Evolutionary conservation across 139 green algal genomes (phyloP), one percentile per base, ranked within the genome.

Genomic region (Edaphochlamys debaryana): DNA sequence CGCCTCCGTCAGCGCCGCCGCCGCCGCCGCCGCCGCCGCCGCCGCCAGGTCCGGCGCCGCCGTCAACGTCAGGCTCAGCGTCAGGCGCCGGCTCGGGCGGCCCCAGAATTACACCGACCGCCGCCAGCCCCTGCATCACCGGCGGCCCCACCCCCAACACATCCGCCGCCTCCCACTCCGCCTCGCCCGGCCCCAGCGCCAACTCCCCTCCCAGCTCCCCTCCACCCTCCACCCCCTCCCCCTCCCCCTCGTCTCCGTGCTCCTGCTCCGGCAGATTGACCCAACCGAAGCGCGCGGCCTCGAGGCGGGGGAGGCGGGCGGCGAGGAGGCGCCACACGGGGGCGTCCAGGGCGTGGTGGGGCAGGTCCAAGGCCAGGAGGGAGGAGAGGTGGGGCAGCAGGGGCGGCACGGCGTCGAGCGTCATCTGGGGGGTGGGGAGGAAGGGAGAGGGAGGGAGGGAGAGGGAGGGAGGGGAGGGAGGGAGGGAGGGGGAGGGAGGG

Each of bases 341-440:
- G 20, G 30, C 13, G 22, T 52, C 23, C 32, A 82, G 41, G 34
- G 17, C 38, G n/a, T 74, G 63, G 42, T 82, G 62, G 9, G 63
- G 17, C 62, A 82, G 76, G 41, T 73, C 62, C 41, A 82, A 32
- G 25, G 34, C 8, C 76, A 36, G 34, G 0, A 82, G 76, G 41
- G 22, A 22, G 62, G 19, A 54, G 25, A 82, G 64, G 62, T 27
- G 22, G 22, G 76, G 76, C n/a, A 73, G 41, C 62, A 82, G 63
- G 62, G 8, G 32, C 15, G 76, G 34, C 9, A 66, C 76, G 4
- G 63, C 76, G 23, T 63, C 45, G 22, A 74, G 45, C 3, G 75
- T 81, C 75, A 81, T 81, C 75, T 81, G 76, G 13, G 20, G n/a
- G 27, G 3, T 8, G 36, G 40, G 13, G 67, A 54, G 38, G 6